Evolutionary conservation across 768 basidiomycete genomes (phyloP).

Genomic region (Cyclocybe cylindracea): DNA sequence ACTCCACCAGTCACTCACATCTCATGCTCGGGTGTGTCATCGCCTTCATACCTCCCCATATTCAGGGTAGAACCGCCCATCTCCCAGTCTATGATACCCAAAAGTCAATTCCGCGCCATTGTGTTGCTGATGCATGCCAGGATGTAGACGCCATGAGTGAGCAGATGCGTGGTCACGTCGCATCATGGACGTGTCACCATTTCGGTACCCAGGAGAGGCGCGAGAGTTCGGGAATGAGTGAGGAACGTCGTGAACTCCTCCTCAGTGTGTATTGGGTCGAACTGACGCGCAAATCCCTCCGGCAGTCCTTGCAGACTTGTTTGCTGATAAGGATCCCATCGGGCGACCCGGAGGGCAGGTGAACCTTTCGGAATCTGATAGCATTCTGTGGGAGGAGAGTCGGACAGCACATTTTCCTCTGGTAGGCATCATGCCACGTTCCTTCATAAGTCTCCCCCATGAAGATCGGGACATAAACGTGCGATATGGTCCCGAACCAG

Average conservation of each 20-base stretch:
- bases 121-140: slow-evolving; percentile 2
- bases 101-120: not conserved
- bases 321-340: too few species aligned
- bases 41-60: slow-evolving; percentile 9
- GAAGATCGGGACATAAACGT: too few species aligned
- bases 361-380: too few species aligned
- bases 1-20: not conserved
- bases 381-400: too few species aligned
- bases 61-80: slow-evolving; percentile 16
- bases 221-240: not conserved
- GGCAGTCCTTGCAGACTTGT: too few species aligned
- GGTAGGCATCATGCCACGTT: too few species aligned
- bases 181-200: not conserved
- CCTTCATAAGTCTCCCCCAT: too few species aligned
- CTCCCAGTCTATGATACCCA: slow-evolving; percentile 14
- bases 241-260: not conserved
- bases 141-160: slow-evolving; percentile 8
- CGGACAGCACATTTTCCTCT: too few species aligned
- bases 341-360: too few species aligned
- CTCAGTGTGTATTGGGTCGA: not conserved
- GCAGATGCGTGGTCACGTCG: slow-evolving; percentile 3
- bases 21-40: slow-evolving; percentile 1
- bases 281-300: too few species aligned
- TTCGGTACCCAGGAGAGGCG: not conserved
- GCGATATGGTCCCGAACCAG: too few species aligned